These are phyloP conservation scores for Nakaseomyces nivariensis DNA, from an alignment of 1,139 yeast species.

Conservation along the genomic window DNA sequence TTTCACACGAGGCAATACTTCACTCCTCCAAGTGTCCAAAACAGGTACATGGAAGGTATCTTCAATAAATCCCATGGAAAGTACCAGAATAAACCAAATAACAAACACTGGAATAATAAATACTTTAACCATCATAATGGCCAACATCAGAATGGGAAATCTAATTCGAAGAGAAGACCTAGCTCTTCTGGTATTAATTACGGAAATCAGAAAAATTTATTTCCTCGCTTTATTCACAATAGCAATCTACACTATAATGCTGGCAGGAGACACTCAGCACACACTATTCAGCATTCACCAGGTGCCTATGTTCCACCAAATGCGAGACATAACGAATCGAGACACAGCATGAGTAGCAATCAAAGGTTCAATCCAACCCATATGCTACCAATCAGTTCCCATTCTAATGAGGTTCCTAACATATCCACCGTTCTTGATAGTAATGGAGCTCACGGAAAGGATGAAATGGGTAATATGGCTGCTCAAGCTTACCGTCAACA, in stretches of 20 bases:
- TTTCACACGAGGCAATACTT: slow-evolving; percentile 63
- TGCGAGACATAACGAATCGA: slow-evolving; percentile 33
- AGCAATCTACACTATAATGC: slow-evolving; percentile 9
- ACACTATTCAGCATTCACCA: slow-evolving; percentile 24
- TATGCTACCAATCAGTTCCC: slow-evolving; percentile 10
- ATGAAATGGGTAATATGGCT: neutral
- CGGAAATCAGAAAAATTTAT: slow-evolving; percentile 8
- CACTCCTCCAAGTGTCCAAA: slow-evolving; percentile 67
- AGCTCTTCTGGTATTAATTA: slow-evolving; percentile 14
- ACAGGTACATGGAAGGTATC: slow-evolving; percentile 63
- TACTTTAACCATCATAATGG: slow-evolving; percentile 15
- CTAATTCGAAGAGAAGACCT: slow-evolving; percentile 15
- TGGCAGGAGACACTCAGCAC: slow-evolving; percentile 14
- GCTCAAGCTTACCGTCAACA: slow-evolving; percentile 2
- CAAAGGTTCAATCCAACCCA: neutral
- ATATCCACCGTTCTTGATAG: slow-evolving; percentile 21
- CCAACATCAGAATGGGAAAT: slow-evolving; percentile 10
- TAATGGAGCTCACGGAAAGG: neutral
- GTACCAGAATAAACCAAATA: slow-evolving; percentile 2
- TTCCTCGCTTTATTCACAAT: slow-evolving; percentile 12
- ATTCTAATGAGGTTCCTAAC: slow-evolving; percentile 15
- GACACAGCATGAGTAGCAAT: neutral
- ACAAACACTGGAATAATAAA: slow-evolving; percentile 14
- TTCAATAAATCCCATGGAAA: slow-evolving; percentile 33
- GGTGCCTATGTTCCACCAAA: slow-evolving; percentile 69